Percentiles rank a stretch among this genome's conserved stretches.
Evolutionary conservation across 2,329 filamentous ascomycete species (phyloP).

Genomic region (Rosellinia necatrix): DNA sequence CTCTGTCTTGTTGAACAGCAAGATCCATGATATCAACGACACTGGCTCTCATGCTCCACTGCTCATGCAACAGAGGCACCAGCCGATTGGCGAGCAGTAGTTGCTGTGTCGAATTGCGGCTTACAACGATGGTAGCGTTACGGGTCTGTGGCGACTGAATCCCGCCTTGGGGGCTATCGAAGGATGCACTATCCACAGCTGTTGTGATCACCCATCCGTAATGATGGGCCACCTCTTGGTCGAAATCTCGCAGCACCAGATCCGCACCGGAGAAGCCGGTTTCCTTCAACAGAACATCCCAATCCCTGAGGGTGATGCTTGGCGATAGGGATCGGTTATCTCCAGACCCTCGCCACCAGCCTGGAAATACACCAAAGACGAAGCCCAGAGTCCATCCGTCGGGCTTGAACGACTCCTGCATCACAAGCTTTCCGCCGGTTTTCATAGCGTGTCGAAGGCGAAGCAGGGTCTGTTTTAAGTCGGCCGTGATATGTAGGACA

Average conservation of each 20-base stretch:
- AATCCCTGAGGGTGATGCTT: background rate
- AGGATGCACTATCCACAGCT: too few relatives aligned
- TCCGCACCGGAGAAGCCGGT: background rate
- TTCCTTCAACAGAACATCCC: background rate
- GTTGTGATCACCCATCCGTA: too few relatives aligned
- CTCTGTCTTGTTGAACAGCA: too few relatives aligned
- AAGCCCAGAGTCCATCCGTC: background rate
- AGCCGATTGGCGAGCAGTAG: too few relatives aligned
- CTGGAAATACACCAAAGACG: background rate
- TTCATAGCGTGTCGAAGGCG: conserved; percentile 14
- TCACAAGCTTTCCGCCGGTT: conserved; percentile 18
- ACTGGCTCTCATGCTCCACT: too few relatives aligned
- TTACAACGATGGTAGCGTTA: too few relatives aligned
- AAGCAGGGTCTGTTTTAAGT: conserved; percentile 1
- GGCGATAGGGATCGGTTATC: background rate
- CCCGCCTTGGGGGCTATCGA: too few relatives aligned
- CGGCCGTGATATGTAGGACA: conserved; percentile 20
- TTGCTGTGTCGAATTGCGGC: too few relatives aligned
- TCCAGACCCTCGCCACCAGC: background rate
- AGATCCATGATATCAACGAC: too few relatives aligned
- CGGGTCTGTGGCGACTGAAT: too few relatives aligned
- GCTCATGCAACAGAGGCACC: too few relatives aligned
- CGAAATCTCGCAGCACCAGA: background rate
- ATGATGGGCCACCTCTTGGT: too few relatives aligned
- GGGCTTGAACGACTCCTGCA: background rate